Percentiles rank a stretch among this genome's conserved stretches.
These are phyloP conservation scores for Ophiocordyceps robertsii DNA, from an alignment of 2,329 filamentous ascomycete species.

Conservation along the genomic window DNA sequence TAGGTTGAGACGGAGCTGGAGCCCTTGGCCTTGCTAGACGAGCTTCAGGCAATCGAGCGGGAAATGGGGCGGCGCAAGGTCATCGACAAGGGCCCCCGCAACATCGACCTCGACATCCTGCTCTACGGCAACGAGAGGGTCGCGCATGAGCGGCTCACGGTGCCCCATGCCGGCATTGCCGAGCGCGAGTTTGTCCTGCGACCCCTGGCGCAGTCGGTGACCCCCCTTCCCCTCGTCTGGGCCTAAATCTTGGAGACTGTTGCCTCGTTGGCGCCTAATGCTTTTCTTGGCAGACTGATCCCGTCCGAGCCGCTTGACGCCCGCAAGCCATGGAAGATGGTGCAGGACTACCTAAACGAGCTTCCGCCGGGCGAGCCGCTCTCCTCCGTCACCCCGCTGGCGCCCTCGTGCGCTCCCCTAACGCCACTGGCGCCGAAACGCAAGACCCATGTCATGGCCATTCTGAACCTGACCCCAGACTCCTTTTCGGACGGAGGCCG, in stretches of 20 bases:
- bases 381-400: slow-evolving; percentile 46
- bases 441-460: slow-evolving; percentile 76
- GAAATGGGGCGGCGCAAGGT: slow-evolving; percentile 67
- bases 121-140: slow-evolving; percentile 60
- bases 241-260: background rate
- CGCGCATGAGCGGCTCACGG: slow-evolving; percentile 56
- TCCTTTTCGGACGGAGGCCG: slow-evolving; percentile 88
- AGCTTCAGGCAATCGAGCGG: slow-evolving; percentile 73
- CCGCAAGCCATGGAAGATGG: slow-evolving; percentile 43
- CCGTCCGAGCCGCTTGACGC: slow-evolving; percentile 39
- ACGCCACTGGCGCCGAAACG: slow-evolving; percentile 44
- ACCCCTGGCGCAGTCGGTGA: slow-evolving; percentile 61
- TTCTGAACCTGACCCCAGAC: slow-evolving; percentile 88
- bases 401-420: slow-evolving; percentile 32
- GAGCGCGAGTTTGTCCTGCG: slow-evolving; percentile 91
- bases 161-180: slow-evolving; percentile 74
- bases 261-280: background rate
- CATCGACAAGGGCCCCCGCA: slow-evolving; percentile 86
- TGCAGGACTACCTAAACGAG: slow-evolving; percentile 47
- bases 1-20: slow-evolving; percentile 70
- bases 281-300: slow-evolving; percentile 31
- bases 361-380: slow-evolving; percentile 37
- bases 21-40: slow-evolving; percentile 64
- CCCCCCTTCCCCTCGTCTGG: background rate
- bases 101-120: slow-evolving; percentile 88